phyloP scores from a whole-genome alignment of 169 alveolate species.

The Besnoitia besnoiti region DNA sequence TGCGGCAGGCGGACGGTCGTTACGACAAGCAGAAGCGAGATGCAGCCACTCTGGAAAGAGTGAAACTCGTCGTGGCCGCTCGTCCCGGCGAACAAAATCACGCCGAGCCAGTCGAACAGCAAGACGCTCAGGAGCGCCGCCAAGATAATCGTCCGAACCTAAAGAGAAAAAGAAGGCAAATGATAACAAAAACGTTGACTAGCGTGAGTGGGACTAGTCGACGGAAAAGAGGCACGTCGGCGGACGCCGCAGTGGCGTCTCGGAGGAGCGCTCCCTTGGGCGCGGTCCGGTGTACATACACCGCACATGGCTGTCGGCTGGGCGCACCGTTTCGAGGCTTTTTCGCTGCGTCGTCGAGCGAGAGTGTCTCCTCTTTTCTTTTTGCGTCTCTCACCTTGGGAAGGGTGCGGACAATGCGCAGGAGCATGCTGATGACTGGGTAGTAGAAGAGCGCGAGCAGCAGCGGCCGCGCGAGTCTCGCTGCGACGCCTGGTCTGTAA shows the following conservation, averaged over 20 bases:
- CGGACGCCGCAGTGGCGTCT: too few species aligned
- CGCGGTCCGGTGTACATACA: too few species aligned
- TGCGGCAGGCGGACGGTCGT: constrained; percentile 59
- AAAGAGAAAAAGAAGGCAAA: neutral
- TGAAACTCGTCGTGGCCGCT: constrained; percentile 58
- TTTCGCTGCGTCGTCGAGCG: too few species aligned
- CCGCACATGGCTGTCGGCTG: too few species aligned
- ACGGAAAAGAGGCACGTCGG: too few species aligned
- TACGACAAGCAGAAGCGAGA: constrained; percentile 44
- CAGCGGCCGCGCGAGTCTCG: constrained; percentile 43
- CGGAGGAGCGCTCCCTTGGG: too few species aligned
- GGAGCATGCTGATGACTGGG: constrained; percentile 14
- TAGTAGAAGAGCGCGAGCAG: constrained; percentile 29
- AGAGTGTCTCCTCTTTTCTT: neutral
- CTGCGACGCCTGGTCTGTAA: neutral
- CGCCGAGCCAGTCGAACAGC: constrained; percentile 68
- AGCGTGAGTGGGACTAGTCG: too few species aligned
- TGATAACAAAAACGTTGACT: neutral
- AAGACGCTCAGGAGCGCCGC: constrained; percentile 38
- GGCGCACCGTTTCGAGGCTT: too few species aligned
- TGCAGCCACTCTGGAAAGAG: constrained; percentile 44
- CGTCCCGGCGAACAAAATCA: constrained; percentile 65
- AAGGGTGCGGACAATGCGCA: constrained; percentile 46
- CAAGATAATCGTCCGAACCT: constrained; percentile 44
- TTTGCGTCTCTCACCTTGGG: constrained; percentile 19